Conservation (phyloP, 805 yeast genomes). For the Candida incommunis region DNA sequence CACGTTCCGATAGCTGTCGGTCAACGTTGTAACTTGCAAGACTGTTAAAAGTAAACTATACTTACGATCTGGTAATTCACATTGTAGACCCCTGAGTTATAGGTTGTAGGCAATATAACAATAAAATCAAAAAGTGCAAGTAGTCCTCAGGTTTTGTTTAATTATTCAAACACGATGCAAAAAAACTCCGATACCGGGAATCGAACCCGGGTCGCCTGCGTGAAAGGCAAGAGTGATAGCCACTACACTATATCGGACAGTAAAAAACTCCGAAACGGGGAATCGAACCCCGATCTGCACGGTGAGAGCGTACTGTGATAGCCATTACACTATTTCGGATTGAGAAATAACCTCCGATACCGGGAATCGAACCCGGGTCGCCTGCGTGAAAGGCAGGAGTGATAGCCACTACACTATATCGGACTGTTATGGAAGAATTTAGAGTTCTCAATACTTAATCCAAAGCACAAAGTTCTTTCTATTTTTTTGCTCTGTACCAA, state of each 20-base stretch:
- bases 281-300: slow-evolving; percentile 1
- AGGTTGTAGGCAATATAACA: too few relatives aligned
- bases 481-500: too few relatives aligned
- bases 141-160: too few relatives aligned
- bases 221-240: slow-evolving; percentile 76
- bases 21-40: too few relatives aligned
- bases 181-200: slow-evolving; percentile 24
- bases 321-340: slow-evolving; percentile 1
- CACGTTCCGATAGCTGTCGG: too few relatives aligned
- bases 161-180: too few relatives aligned
- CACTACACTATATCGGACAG: slow-evolving; percentile 69
- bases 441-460: too few relatives aligned
- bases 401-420: slow-evolving; percentile 76
- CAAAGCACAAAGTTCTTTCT: too few relatives aligned
- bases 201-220: slow-evolving; percentile 43
- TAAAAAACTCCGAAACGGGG: slow-evolving; percentile 1
- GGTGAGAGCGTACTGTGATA: slow-evolving; percentile 1
- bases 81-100: too few relatives aligned
- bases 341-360: slow-evolving; percentile 16
- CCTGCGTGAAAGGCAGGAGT: slow-evolving; percentile 79
- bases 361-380: slow-evolving; percentile 27
- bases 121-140: too few relatives aligned
- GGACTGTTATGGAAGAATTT: slow-evolving; percentile 20
- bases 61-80: too few relatives aligned
- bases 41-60: too few relatives aligned